A percentile compares a stretch with the other conserved stretches of the same genome.
Conservation (phyloP, 768 basidiomycete genomes). For the Lactifluus piperatus region DNA sequence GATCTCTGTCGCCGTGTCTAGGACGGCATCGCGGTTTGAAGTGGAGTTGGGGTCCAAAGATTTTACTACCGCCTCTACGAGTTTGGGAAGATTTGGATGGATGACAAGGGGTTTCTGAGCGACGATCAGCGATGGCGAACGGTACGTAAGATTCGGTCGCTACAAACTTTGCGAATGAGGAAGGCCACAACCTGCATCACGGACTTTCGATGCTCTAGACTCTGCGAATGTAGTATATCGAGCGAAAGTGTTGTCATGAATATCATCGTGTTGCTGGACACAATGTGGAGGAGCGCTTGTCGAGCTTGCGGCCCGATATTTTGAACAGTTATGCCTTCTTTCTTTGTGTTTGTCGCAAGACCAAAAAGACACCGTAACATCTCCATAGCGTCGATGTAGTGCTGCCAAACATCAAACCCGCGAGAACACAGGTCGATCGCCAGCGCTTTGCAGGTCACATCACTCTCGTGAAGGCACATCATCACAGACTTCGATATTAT, state of each 20-base stretch:
- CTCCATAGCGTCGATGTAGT: conserved; percentile 84
- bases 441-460: conserved; percentile 53
- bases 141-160: background rate
- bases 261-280: conserved; percentile 69
- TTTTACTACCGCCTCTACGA: conserved; percentile 94
- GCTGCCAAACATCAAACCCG: conserved; percentile 92
- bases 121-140: background rate
- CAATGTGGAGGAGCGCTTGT: conserved; percentile 76
- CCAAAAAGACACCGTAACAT: conserved; percentile 78
- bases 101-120: conserved; percentile 76
- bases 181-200: conserved; percentile 92
- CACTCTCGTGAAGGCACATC: conserved; percentile 66
- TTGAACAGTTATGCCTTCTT: conserved; percentile 59
- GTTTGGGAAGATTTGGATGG: conserved; percentile 70
- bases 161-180: conserved; percentile 73
- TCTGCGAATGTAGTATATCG: conserved; percentile 75
- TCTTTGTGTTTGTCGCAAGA: conserved; percentile 63
- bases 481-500: conserved; percentile 81
- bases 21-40: conserved; percentile 68
- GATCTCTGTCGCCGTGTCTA: conserved; percentile 90
- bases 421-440: conserved; percentile 87
- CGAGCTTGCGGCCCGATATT: conserved; percentile 74
- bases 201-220: conserved; percentile 70
- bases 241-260: conserved; percentile 92
- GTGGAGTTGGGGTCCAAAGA: conserved; percentile 88